Evolutionary conservation across 257 asterid species (phyloP).

Genomic region (Jacaranda mimosifolia): DNA sequence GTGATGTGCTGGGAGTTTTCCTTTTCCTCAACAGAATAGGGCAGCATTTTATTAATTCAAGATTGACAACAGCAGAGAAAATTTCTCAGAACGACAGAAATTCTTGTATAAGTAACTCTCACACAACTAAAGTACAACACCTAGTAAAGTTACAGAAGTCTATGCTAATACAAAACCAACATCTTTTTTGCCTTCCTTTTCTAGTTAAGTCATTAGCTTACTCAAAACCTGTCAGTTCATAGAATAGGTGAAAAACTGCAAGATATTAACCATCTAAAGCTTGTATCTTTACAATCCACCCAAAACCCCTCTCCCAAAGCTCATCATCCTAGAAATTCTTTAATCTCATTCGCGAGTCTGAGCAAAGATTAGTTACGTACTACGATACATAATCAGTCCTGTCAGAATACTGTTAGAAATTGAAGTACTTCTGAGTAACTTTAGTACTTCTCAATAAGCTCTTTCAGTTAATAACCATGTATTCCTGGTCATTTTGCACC

Average conservation of each 20-base stretch:
- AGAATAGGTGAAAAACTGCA: not conserved
- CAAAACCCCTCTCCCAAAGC: not conserved
- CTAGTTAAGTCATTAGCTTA: conserved; percentile 6
- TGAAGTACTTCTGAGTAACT: not conserved
- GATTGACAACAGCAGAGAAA: conserved; percentile 20
- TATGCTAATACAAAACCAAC: conserved; percentile 1
- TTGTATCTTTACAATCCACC: not conserved
- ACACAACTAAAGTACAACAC: conserved; percentile 2
- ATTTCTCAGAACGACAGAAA: not conserved
- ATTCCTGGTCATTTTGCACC: conserved; percentile 15
- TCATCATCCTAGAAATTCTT: not conserved
- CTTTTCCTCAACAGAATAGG: not conserved
- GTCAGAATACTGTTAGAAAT: not conserved
- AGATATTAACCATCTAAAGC: conserved; percentile 21
- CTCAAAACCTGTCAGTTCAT: conserved; percentile 14
- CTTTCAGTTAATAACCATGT: conserved; percentile 10
- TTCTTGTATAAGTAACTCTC: not conserved
- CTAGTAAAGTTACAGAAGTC: not conserved
- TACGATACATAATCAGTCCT: not conserved
- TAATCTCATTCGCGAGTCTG: not conserved
- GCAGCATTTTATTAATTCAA: conserved; percentile 23
- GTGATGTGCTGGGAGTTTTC: conserved; percentile 23
- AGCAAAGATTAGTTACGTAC: not conserved
- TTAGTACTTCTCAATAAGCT: conserved; percentile 7
- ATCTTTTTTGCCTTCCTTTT: conserved; percentile 2